Conservation (phyloP, 352 stramenopile species). For the Nothophytophthora sp. region DNA sequence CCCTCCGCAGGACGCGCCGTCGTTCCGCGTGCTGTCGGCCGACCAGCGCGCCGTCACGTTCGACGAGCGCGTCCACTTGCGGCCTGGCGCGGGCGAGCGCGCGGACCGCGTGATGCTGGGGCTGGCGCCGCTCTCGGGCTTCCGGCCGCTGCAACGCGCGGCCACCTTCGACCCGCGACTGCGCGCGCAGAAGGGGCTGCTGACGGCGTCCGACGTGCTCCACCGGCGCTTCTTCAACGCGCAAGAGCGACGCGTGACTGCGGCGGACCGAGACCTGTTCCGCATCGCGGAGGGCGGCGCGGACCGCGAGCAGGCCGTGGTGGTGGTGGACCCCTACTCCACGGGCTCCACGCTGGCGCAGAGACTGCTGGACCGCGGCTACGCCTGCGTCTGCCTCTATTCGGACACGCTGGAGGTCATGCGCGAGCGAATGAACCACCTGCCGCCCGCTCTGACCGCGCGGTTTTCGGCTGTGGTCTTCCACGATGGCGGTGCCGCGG, state of each 20-base stretch:
- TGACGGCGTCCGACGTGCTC: constrained; percentile 80
- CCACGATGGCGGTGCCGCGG: constrained; percentile 56
- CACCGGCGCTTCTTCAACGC: constrained; percentile 85
- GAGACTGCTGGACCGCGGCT: constrained; percentile 86
- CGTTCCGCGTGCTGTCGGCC: constrained; percentile 66
- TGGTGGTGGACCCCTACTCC: constrained; percentile 96
- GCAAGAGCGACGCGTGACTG: constrained; percentile 52
- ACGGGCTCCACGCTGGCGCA: constrained; percentile 93
- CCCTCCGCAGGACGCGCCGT: constrained; percentile 2
- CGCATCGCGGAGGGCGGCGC: constrained; percentile 54
- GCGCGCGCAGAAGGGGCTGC: constrained; percentile 50
- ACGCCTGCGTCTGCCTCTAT: constrained; percentile 76
- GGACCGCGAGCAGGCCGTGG: constrained; percentile 60
- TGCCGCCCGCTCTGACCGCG: constrained; percentile 44
- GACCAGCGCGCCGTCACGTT: constrained; percentile 82
- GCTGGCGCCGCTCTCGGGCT: constrained; percentile 57
- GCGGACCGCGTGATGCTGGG: constrained; percentile 48
- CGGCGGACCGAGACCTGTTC: constrained; percentile 44
- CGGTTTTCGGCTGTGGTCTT: constrained; percentile 71
- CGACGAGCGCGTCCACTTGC: constrained; percentile 78
- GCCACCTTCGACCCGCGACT: constrained; percentile 81
- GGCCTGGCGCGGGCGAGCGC: constrained; percentile 7
- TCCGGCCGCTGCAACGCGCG: constrained; percentile 73
- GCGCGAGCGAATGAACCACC: constrained; percentile 70
- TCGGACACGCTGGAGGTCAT: constrained; percentile 80